A percentile compares a stretch with the other conserved stretches of the same genome.
Conservation (phyloP, 2,329 filamentous ascomycete species). For the Fusarium keratoplasticum region DNA sequence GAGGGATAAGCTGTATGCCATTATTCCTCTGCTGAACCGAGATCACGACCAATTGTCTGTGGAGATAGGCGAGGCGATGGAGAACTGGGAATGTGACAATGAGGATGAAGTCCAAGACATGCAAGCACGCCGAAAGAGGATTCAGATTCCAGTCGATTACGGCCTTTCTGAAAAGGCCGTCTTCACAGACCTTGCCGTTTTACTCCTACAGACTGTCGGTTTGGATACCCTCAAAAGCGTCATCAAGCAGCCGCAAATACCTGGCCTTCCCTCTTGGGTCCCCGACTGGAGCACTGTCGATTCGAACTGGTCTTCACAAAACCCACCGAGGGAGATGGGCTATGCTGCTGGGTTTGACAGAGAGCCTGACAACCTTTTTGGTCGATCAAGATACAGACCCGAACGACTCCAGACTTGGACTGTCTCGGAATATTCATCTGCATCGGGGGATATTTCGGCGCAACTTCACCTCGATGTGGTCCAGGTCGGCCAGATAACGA, state of each 20-base stretch:
- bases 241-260: not conserved
- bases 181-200: not conserved
- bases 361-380: not conserved
- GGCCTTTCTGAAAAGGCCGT: not conserved
- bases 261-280: not conserved
- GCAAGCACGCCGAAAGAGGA: not conserved
- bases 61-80: not conserved
- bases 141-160: not conserved
- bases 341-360: not conserved
- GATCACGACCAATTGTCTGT: not conserved
- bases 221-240: not conserved
- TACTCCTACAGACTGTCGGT: not conserved
- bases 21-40: not conserved
- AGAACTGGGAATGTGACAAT: not conserved
- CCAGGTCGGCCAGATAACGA: not conserved
- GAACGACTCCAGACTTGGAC: not conserved
- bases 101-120: not conserved
- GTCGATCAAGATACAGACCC: not conserved
- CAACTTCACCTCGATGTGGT: not conserved
- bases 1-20: slow-evolving; percentile 1
- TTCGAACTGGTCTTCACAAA: not conserved
- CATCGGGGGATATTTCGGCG: not conserved
- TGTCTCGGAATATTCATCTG: not conserved
- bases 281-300: not conserved
- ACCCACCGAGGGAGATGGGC: not conserved